These are phyloP conservation scores for Domatiomyces globalis DNA, from an alignment of 2,329 filamentous ascomycete genomes.

Conservation along the genomic window DNA sequence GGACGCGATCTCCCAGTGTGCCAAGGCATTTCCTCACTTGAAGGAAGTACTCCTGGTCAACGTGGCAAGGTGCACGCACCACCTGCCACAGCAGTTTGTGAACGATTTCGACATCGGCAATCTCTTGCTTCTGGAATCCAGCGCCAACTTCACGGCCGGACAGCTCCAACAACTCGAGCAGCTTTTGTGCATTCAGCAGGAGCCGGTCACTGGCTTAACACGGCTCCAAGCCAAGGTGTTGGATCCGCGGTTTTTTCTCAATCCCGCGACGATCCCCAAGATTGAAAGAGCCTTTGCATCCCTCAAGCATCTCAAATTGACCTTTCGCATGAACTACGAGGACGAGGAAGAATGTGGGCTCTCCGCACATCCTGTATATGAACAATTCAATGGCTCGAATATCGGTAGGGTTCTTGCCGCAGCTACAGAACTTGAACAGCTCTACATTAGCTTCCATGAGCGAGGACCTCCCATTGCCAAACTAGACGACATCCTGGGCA, in stretches of 20 bases:
- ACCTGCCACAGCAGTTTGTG: slow-evolving; percentile 13
- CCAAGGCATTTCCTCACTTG: slow-evolving; percentile 10
- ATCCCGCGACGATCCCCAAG: neutral
- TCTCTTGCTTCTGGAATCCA: slow-evolving; percentile 11
- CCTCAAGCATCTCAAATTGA: slow-evolving; percentile 11
- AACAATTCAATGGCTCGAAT: neutral
- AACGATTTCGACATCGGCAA: slow-evolving; percentile 12
- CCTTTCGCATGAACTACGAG: slow-evolving; percentile 12
- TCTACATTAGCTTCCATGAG: slow-evolving; percentile 17
- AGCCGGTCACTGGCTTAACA: slow-evolving; percentile 5
- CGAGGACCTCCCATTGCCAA: slow-evolving; percentile 7
- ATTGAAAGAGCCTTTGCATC: slow-evolving; percentile 9
- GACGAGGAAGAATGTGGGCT: slow-evolving; percentile 4
- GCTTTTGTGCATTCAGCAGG: slow-evolving; percentile 7
- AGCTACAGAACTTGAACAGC: slow-evolving; percentile 6
- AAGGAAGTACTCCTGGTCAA: slow-evolving; percentile 13
- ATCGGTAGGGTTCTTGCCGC: slow-evolving; percentile 8
- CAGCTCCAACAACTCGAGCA: slow-evolving; percentile 12
- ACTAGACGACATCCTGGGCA: slow-evolving; percentile 8
- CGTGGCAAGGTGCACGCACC: slow-evolving; percentile 13
- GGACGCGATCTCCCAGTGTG: slow-evolving; percentile 7
- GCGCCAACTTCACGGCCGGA: slow-evolving; percentile 11
- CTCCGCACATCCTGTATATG: neutral
- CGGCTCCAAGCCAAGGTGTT: slow-evolving; percentile 10
- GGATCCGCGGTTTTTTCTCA: slow-evolving; percentile 14